Evolutionary conservation across 1,284 basidiomycete genomes (phyloP), one percentile per base, ranked within the genome.

Genomic region (Fomitopsis schrenkii): DNA sequence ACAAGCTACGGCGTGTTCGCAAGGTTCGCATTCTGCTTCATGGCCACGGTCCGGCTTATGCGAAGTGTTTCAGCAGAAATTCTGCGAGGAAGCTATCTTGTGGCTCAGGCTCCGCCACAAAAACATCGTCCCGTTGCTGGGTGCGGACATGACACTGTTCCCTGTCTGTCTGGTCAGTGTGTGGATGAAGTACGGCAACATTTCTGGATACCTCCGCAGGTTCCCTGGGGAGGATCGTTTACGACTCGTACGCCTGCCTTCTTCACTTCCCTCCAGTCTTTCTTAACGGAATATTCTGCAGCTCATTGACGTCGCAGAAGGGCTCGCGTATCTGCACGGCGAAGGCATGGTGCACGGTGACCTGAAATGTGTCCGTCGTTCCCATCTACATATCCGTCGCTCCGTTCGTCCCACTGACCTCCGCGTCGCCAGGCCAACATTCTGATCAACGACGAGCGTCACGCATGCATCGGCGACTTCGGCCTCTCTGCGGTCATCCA

Each of bases 341-440:
- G 28, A 30, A 22, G 28, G 48, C 17, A 36, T 59, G 45, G 46
- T 59, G 14, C 58, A 59, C 38, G 58, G 58, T 15, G 58, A 59
- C 22, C 58, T 59, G 15, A 59, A 53, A 53, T 28, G 58, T 40
- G 58, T 59, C 12, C 42, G 57, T 40, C 12, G 45, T 14, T 46
- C 19, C 22, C 12, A 17, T 53, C 17, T 17, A 17, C 30, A 33
- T 17, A 30, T 19, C 19, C 22, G 54, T 30, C 44, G 33, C 52
- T 40, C 40, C 44, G 36, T 40, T 28, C 33, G 8, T 22, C n/a
- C 42, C 15, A 28, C 14, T 55, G 58, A 52, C 19, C 12, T 8
- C 26, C 12, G n/a, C 36, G 7, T 36, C 19, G 26, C 15, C 36
- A 55, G 60, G 57, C 58, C 14, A 65, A 64, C 60, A 63, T 64